Evolutionary conservation across 257 asterid species (phyloP).

Genomic region (Paraleonurus japonicus): DNA sequence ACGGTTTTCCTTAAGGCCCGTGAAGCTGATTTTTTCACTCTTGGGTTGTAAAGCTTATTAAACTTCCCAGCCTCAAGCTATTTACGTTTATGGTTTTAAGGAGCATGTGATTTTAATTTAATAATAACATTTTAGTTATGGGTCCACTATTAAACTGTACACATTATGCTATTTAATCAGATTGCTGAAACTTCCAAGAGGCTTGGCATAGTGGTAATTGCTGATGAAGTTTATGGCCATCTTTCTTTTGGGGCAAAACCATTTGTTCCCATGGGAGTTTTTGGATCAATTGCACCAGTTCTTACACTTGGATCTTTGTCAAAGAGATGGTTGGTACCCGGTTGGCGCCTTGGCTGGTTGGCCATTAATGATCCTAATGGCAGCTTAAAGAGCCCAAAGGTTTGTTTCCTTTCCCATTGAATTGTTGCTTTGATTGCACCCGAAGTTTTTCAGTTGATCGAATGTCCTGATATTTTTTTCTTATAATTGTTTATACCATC

Average conservation of each 20-base stretch:
- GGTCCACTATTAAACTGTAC: not conserved
- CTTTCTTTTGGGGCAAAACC: conserved; percentile 69
- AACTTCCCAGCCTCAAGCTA: not conserved
- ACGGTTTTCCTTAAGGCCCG: not conserved
- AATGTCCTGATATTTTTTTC: not conserved
- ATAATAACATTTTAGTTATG: not conserved
- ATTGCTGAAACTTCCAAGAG: conserved; percentile 71
- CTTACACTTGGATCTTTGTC: conserved; percentile 87
- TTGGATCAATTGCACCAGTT: conserved; percentile 69
- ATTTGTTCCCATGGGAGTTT: conserved; percentile 85
- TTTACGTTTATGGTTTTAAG: not conserved
- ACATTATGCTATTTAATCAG: conserved; percentile 29
- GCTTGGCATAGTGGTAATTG: conserved; percentile 58
- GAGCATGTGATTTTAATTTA: not conserved
- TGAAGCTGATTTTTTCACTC: not conserved
- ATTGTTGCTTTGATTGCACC: not conserved
- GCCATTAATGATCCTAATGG: conserved; percentile 73
- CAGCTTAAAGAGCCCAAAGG: conserved; percentile 60
- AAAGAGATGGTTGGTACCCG: conserved; percentile 94
- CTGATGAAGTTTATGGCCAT: conserved; percentile 91
- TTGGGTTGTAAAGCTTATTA: conserved; percentile 5
- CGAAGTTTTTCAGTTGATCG: not conserved
- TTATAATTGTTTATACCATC: not conserved
- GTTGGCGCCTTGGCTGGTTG: conserved; percentile 97
- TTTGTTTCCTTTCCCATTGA: conserved; percentile 7